Evolutionary conservation across 371 early-diverging fungal genomes (phyloP), one percentile per base, ranked within the genome.

Genomic region (Circinella minor): DNA sequence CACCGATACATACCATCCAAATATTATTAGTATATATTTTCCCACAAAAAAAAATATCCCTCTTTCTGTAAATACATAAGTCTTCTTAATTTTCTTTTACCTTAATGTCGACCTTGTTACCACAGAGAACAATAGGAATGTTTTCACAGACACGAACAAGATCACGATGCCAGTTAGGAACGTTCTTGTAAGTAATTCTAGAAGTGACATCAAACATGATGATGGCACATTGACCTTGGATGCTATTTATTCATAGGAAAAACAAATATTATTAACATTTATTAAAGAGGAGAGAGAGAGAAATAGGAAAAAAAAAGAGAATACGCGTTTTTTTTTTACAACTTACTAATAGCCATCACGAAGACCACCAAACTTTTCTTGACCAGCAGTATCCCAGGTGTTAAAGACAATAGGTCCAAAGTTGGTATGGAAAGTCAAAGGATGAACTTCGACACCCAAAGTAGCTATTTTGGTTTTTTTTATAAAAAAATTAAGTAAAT

Each of bases 191-290:
- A 73, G 99, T 99, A 76, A 99, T 98, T 78, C 99, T 92, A 69
- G 99, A 96, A 65, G 99, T 99, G 62, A 99, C 99, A 85, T 99
- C 99, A 80, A 99, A 99, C 98, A 99, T 99, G 89, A 99, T 99
- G 82, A 99, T 99, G 71, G 96, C 99, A 83, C 99, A 99, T 84
- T 99, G 96, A 75, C 99, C 99, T 77, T 94, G 94, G 78, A 99
- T 98, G 88, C 93, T 93, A 68, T 62, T 36, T 36, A 38, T 14
- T 8, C 7, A 13, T 47, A 11, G 64, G 37, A 20, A 3, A 63
- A 0, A 6, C 49, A 27, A 43, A 2, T 9, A 43, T 43, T 43
- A 43, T 43, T 11, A 43, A 43, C 11, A 27, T 27, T 27, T 27
- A 27, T 27, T 27, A 27, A 1, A 43, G 43, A 43, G 1, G 43